These are phyloP conservation scores for Penstemon eatonii DNA, from an alignment of 257 asterid species.

Conservation along the genomic window DNA sequence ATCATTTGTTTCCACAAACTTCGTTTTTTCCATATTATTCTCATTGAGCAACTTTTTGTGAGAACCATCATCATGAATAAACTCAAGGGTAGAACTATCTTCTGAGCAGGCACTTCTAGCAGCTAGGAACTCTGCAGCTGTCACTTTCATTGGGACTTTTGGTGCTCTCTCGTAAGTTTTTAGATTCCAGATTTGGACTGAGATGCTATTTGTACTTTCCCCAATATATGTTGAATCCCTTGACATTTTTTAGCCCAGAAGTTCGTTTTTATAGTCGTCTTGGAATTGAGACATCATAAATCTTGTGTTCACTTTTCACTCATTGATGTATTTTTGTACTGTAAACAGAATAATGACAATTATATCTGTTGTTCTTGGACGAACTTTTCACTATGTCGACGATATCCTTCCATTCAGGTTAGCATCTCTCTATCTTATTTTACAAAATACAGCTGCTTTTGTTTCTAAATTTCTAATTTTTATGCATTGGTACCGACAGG, in stretches of 20 bases:
- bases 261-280: background rate
- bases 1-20: no score
- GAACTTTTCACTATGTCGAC: slow-evolving; percentile 93
- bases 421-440: background rate
- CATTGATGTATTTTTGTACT: slow-evolving; percentile 14
- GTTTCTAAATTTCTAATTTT: background rate
- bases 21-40: no score
- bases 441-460: background rate
- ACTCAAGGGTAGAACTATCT: no score
- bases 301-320: slow-evolving; percentile 1
- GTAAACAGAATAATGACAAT: slow-evolving; percentile 77
- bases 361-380: slow-evolving; percentile 84
- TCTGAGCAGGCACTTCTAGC: slow-evolving; percentile 90
- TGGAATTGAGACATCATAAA: background rate
- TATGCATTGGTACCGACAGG: background rate
- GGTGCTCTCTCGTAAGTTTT: slow-evolving; percentile 78
- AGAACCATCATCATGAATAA: no score
- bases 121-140: slow-evolving; percentile 82
- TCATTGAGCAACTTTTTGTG: no score
- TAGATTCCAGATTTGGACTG: slow-evolving; percentile 7
- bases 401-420: slow-evolving; percentile 90
- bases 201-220: background rate
- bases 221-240: background rate
- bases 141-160: slow-evolving; percentile 87
- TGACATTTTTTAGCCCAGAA: no score